Conservation (phyloP, 768 basidiomycete species). For the Suillus americanus region DNA sequence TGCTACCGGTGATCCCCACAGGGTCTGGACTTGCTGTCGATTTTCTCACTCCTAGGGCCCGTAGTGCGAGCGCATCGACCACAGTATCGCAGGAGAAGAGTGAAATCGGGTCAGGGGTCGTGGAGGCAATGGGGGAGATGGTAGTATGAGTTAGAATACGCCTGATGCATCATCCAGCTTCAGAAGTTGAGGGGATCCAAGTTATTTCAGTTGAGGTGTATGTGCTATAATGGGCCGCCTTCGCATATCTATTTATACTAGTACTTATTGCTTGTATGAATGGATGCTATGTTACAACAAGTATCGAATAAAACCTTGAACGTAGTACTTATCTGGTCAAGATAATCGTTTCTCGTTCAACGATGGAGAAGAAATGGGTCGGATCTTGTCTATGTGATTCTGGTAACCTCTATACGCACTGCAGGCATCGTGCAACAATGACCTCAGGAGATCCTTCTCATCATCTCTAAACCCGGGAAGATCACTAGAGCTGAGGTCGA, state of each 20-base stretch:
- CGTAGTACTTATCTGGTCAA: background rate
- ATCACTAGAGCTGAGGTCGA: background rate
- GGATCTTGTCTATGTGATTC: background rate
- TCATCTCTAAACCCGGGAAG: background rate
- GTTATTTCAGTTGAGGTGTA: background rate
- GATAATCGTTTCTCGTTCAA: background rate
- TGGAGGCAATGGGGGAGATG: background rate
- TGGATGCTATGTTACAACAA: background rate
- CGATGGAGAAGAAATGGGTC: background rate
- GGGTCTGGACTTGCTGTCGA: background rate
- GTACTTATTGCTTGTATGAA: too few species aligned
- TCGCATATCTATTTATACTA: background rate
- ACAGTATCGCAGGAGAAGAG: background rate
- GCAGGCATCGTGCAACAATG: background rate
- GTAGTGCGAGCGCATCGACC: background rate
- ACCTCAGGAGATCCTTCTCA: background rate
- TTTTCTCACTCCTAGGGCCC: background rate
- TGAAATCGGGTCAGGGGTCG: background rate
- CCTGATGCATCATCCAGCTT: background rate
- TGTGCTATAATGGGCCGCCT: background rate
- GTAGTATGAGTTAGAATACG: background rate
- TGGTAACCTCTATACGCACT: constrained; percentile 1
- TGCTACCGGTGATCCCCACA: background rate
- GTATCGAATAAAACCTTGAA: background rate
- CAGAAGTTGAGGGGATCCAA: background rate